These are phyloP conservation scores for Holtermannia corniformis DNA, from an alignment of 768 basidiomycete genomes.

Conservation along the genomic window DNA sequence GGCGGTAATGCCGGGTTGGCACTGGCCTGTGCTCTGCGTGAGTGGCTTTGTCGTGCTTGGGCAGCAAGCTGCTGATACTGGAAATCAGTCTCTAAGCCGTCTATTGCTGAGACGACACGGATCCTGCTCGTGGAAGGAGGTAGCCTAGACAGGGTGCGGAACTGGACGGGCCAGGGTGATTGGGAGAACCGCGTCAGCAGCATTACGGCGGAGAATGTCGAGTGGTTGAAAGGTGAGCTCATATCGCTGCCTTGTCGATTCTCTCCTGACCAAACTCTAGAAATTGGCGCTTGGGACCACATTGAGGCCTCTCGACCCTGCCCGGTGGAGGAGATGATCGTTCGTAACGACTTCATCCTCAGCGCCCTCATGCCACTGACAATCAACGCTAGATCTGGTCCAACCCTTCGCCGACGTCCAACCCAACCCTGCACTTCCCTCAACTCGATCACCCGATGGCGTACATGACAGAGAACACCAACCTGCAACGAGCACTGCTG, in stretches of 20 bases:
- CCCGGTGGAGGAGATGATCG: conserved; percentile 78
- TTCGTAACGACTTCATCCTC: conserved; percentile 32
- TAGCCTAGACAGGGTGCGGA: conserved; percentile 57
- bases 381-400: conserved; percentile 57
- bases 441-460: conserved; percentile 53
- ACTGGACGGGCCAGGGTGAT: conserved; percentile 50
- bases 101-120: conserved; percentile 49
- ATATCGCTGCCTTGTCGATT: background rate
- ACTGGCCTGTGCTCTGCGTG: conserved; percentile 76
- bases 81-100: conserved; percentile 50
- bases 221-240: conserved; percentile 38
- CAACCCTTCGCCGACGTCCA: conserved; percentile 31
- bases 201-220: conserved; percentile 41
- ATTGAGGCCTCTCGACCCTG: conserved; percentile 60
- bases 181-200: conserved; percentile 43
- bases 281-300: conserved; percentile 72
- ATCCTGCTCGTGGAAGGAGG: conserved; percentile 74
- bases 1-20: conserved; percentile 88
- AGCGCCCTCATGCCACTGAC: background rate
- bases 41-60: conserved; percentile 17
- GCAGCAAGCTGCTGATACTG: background rate
- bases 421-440: conserved; percentile 37
- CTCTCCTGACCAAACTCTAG: conserved; percentile 43
- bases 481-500: conserved; percentile 78
- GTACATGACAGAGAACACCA: conserved; percentile 80